Evolutionary conservation across 2,329 filamentous ascomycete genomes (phyloP).

Genomic region (Raffaelea deltoideospora): DNA sequence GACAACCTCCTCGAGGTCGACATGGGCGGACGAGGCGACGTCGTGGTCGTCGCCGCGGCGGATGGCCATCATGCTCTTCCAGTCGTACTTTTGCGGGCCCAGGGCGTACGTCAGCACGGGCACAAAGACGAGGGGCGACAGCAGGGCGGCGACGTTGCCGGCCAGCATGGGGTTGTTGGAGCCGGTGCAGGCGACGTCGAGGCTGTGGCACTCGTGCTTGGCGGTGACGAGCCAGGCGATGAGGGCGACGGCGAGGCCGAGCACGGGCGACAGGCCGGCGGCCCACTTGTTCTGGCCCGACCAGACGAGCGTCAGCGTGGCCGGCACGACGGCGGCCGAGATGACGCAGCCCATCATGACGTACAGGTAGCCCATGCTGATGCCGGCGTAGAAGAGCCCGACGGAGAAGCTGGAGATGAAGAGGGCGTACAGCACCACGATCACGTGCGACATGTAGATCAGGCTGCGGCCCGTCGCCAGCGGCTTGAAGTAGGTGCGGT

Average conservation of each 20-base stretch:
- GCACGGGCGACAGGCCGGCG: conserved; percentile 51
- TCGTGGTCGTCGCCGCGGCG: conserved; percentile 66
- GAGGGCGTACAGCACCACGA: conserved; percentile 56
- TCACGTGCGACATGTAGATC: conserved; percentile 64
- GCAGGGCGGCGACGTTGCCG: conserved; percentile 69
- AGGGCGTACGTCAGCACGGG: conserved; percentile 47
- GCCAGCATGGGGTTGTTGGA: conserved; percentile 81
- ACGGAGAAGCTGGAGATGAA: conserved; percentile 68
- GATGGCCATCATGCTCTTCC: conserved; percentile 68
- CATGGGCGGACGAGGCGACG: conserved; percentile 43
- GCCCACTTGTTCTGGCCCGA: conserved; percentile 63
- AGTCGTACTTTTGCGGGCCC: conserved; percentile 46
- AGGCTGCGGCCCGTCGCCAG: conserved; percentile 57
- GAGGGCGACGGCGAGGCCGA: conserved; percentile 54
- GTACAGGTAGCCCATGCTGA: conserved; percentile 64
- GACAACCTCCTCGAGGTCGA: conserved; percentile 50
- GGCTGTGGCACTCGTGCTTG: conserved; percentile 49
- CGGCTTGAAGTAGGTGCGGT: conserved; percentile 76
- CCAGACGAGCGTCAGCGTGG: conserved; percentile 69
- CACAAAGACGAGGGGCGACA: conserved; percentile 61
- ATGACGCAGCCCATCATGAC: conserved; percentile 88
- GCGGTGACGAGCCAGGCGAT: conserved; percentile 68
- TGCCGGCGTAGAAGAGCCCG: conserved; percentile 56
- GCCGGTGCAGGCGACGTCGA: conserved; percentile 62
- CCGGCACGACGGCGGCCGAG: conserved; percentile 69